Evolutionary conservation across 1,139 yeast genomes (phyloP).

Genomic region (Candida pseudoviswanathii): DNA sequence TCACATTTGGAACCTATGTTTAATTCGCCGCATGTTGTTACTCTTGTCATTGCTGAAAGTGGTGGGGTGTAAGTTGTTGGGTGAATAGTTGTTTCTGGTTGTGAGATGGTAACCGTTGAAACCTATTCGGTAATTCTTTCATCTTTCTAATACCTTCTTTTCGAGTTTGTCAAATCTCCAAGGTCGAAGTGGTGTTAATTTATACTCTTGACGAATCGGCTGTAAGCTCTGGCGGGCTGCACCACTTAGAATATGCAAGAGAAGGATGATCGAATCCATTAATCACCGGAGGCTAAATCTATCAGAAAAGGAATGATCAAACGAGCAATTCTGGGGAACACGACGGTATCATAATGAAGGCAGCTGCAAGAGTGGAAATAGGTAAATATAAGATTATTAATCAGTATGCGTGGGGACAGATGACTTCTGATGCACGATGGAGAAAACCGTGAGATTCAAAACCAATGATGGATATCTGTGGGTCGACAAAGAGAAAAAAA

Average conservation of each 20-base stretch:
- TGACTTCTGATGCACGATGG: not conserved
- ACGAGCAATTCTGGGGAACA: not conserved
- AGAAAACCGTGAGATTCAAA: not conserved
- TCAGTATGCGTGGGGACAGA: not conserved
- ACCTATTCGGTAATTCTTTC: not conserved
- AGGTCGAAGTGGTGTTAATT: not conserved
- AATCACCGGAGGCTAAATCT: not conserved
- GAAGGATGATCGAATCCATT: not conserved
- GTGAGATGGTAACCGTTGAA: not conserved
- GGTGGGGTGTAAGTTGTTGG: not conserved
- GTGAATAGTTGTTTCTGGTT: not conserved
- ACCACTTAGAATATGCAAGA: not conserved
- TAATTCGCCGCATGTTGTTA: not conserved
- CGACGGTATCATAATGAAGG: no score
- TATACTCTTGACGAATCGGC: not conserved
- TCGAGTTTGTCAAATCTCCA: not conserved
- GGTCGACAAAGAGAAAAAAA: not conserved
- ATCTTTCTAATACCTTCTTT: not conserved
- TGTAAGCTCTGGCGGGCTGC: not conserved
- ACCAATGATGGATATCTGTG: not conserved
- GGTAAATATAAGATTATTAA: not conserved
- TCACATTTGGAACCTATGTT: slow-evolving; percentile 1
- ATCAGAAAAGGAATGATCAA: slow-evolving; percentile 1
- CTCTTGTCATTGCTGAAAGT: not conserved
- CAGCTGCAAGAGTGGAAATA: not conserved